Evolutionary conservation across 2,329 filamentous ascomycete genomes (phyloP).

Genomic region (Amylocarpus encephaloides): DNA sequence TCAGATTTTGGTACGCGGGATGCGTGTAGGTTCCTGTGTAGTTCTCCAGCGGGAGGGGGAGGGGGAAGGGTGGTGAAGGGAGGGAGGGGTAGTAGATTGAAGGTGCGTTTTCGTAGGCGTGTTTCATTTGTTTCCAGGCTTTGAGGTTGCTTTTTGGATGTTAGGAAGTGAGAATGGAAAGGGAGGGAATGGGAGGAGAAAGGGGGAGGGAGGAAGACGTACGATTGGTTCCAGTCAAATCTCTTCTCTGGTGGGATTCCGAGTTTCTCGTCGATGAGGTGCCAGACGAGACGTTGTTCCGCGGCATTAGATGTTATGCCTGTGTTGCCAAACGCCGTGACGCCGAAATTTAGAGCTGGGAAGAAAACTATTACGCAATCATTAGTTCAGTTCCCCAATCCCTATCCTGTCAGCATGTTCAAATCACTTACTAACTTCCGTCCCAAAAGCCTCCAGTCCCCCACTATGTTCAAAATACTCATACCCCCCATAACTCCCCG

Average conservation of each 20-base stretch:
- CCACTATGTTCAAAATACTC: conserved; percentile 39
- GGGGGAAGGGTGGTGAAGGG: conserved; percentile 33
- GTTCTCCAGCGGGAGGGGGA: conserved; percentile 31
- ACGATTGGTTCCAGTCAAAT: conserved; percentile 34
- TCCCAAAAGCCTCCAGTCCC: conserved; percentile 39
- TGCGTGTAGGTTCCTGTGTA: conserved; percentile 41
- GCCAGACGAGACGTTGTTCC: conserved; percentile 33
- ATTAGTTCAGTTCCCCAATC: background rate
- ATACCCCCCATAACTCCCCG: conserved; percentile 38
- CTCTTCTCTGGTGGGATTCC: conserved; percentile 31
- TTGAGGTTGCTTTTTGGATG: background rate
- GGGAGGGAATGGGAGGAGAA: background rate
- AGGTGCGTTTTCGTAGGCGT: conserved; percentile 30
- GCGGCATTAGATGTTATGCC: conserved; percentile 34
- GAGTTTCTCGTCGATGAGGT: conserved; percentile 38
- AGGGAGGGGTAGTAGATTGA: conserved; percentile 35
- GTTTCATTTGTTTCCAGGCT: conserved; percentile 17
- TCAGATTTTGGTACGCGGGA: conserved; percentile 35
- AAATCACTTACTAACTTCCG: conserved; percentile 30
- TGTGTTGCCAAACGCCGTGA: conserved; percentile 41
- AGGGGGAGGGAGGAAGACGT: conserved; percentile 15
- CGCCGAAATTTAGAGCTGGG: conserved; percentile 38
- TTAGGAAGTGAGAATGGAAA: background rate
- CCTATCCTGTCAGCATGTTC: too few species aligned
- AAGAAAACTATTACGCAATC: conserved; percentile 32